Evolutionary conservation across 805 yeast genomes (phyloP), one percentile per base, ranked within the genome.

Genomic region (Nakazawaea holstii): DNA sequence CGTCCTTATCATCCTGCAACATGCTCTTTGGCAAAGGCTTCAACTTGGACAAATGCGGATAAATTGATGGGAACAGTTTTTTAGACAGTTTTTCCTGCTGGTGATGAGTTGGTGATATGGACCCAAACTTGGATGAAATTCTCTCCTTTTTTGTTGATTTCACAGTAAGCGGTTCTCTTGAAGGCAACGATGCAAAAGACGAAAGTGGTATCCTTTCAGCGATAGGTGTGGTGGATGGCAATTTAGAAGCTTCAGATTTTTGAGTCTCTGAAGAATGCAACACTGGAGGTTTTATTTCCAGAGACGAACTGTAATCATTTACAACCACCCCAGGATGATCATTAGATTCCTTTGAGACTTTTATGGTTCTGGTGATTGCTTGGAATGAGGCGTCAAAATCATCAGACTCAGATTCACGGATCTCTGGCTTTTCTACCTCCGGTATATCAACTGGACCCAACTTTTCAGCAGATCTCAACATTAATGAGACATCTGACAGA

Each of bases 291-390:
- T 29, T 65, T 67, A 0, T 75, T 70, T 20, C 24, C 24, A 20
- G 24, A 20, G 24, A 20, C 24, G 24, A 20, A 20, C 24, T 20
- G 24, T 20, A 20, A 20, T 20, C 24, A 20, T 20, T 20, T 20
- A 20, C 24, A 20, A 20, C 24, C 24, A 20, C 24, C 5, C 24
- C 24, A 20, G 5, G 24, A 20, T 20, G 24, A 20, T 20, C 24
- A 3, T 20, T 20, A 7, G 71, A 65, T 45, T 76, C 72, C 50
- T 72, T 74, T 4, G 17, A 33, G 4, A 20, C n/a, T 28, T 77
- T 55, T 8, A 74, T 72, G 2, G 76, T 72, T 5, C 68, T 65
- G 49, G 73, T 67, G n/a, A 73, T 73, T 0, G 75, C 75, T 49
- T 71, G 73, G 50, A 73, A 73, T 7, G 78, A 74, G 45, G 67